Evolutionary conservation across 441 rosid genomes (phyloP), one percentile per base, ranked within the genome.

Genomic region (Gossypium gossypioides): DNA sequence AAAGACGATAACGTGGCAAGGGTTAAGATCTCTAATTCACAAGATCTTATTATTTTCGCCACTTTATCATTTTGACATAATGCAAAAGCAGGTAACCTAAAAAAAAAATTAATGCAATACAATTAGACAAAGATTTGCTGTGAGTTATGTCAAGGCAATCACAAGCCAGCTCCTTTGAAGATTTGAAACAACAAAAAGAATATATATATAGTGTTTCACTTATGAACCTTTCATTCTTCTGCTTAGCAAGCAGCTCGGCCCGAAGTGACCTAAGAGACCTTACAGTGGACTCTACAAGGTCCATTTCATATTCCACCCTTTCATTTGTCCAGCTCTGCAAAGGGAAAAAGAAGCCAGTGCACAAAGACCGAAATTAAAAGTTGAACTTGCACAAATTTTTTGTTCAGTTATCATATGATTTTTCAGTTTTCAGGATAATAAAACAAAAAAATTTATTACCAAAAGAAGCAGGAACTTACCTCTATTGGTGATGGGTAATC

Each of bases 161-260:
- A 22, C 13, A 22, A 65, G 34, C 12, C 0, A 12, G 5, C 15
- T 27, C 16, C 4, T 19, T 16, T 2, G 22, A 29, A 56, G 29
- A 71, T 34, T 24, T 0, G 16, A 25, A 24, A 2, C 0, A n/a
- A 62, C n/a, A 16, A 32, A 93, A 89, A 37, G 44, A 37, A 7
- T 37, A 37, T 52, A 6, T 16, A 52, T 6, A 18, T 52, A 16
- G 10, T 52, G 19, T 3, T 8, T 51, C 24, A 68, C 27, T 62
- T 40, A 46, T 42, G 64, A 74, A 91, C 97, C 93, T 91, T 80
- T 88, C 96, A 84, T 88, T 89, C 78, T 82, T 89, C 72, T 86
- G 92, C 81, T 89, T 89, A 51, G 86, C 87, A 65, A 86, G 88
- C 75, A 86, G 86, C 79, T 84, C 89, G 15, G 96, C 93, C 79